Evolutionary conservation across 768 basidiomycete genomes (phyloP), one percentile per base, ranked within the genome.

Genomic region (Mycena galericulata): DNA sequence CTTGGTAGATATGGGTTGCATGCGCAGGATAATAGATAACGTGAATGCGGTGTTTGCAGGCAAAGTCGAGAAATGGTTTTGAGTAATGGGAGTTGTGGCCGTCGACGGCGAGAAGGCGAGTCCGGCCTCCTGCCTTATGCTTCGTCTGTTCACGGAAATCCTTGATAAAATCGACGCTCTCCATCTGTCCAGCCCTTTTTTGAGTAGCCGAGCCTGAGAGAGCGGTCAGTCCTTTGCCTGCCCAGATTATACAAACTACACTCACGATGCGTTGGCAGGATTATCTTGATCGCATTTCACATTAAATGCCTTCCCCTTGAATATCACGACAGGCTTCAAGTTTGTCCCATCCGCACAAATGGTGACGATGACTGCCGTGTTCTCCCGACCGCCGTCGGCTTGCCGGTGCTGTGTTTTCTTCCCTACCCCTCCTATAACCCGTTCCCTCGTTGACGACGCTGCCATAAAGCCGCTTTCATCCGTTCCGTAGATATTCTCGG

Each of bases 11-110:
- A 45, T 75, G 74, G 1, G 73, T 86, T 5, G 72, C 62, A 67
- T 87, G 85, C 22, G 84, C 71, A 18, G 82, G 85, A 74, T 86
- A 87, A 65, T 81, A 83, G 0, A 86, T 67, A 6, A 87, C 71
- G 24, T 77, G 63, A n/a, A 87, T 86, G 2, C 77, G 73, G 65
- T 84, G 58, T 0, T 72, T 53, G 2, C 70, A 57, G 0, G 82
- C 81, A 74, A 82, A 82, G 14, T 76, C 60, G 20, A 88, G 79
- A 62, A 86, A 83, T 8, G 60, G 74, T 5, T 60, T 51, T 4
- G 78, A 80, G 62, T 79, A 82, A 62, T 87, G 85, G 0, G 82
- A 86, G 55, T 75, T 79, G 60, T 88, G 86, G 0, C 86, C 82
- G 76, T 87, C 83, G 14, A 87, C 77, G 14, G 83, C 68, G 12